These are phyloP conservation scores for Chloroidium sp. DNA, from an alignment of 163 green algal genomes.

Conservation along the genomic window DNA sequence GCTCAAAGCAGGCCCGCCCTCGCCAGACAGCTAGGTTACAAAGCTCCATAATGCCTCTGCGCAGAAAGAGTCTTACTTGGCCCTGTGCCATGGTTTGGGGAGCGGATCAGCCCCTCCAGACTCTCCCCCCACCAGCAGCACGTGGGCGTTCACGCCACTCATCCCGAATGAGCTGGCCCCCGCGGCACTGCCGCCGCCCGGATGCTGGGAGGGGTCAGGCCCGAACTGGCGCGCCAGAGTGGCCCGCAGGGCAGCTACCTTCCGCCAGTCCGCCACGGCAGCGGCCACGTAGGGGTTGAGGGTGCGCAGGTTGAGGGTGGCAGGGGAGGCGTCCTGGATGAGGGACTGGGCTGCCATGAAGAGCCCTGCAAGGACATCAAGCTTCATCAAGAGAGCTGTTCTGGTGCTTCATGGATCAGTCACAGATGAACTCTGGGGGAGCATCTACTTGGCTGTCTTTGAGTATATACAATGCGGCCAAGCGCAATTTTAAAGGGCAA, in stretches of 20 bases:
- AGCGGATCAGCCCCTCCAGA: too few relatives aligned
- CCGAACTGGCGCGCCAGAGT: conserved; percentile 4
- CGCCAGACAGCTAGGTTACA: too few relatives aligned
- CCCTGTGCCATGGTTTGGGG: too few relatives aligned
- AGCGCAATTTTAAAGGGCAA: too few relatives aligned
- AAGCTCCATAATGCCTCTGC: too few relatives aligned
- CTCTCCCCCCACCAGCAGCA: not conserved
- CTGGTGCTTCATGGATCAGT: too few relatives aligned
- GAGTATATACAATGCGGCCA: too few relatives aligned
- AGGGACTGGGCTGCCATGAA: conserved; percentile 21
- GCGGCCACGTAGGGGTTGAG: conserved; percentile 59
- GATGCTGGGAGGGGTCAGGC: not conserved
- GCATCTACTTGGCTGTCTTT: too few relatives aligned
- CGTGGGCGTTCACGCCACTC: conserved; percentile 36
- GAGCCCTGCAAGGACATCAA: conserved; percentile 16
- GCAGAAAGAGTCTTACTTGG: too few relatives aligned
- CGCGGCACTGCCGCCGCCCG: not conserved
- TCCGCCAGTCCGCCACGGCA: conserved; percentile 25
- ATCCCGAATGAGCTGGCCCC: conserved; percentile 28
- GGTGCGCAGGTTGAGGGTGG: conserved; percentile 45
- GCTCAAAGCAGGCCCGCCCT: too few relatives aligned
- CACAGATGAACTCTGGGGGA: too few relatives aligned
- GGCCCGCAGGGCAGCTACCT: not conserved
- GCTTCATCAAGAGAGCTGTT: too few relatives aligned
- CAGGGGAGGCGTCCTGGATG: conserved; percentile 10